phyloP scores from a whole-genome alignment of 805 yeast genomes.

The Candida gorgasii region DNA sequence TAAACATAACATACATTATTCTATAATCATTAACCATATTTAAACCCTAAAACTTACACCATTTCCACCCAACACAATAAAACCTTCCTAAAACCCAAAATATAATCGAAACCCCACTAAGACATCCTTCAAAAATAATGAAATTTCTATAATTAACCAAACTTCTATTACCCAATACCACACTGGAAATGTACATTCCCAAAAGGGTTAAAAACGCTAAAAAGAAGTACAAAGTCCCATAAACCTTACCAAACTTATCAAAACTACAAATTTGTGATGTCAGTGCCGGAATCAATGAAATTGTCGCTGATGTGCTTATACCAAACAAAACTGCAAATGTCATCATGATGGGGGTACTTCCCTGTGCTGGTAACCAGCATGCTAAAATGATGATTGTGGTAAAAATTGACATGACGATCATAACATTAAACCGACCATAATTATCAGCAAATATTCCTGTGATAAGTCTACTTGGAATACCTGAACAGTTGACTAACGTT shows the following conservation, averaged over 20 bases:
- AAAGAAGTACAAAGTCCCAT: slow-evolving; percentile 49
- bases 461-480: slow-evolving; percentile 28
- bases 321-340: slow-evolving; percentile 55
- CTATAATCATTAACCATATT: neutral
- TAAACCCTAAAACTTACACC: slow-evolving; percentile 26
- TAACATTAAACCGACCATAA: slow-evolving; percentile 28
- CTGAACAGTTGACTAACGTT: slow-evolving; percentile 28
- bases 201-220: slow-evolving; percentile 33
- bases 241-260: slow-evolving; percentile 55
- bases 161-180: slow-evolving; percentile 27
- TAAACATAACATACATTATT: too few relatives aligned
- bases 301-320: slow-evolving; percentile 54
- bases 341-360: slow-evolving; percentile 34
- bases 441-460: slow-evolving; percentile 29
- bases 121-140: slow-evolving; percentile 43
- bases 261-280: slow-evolving; percentile 59
- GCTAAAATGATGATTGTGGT: slow-evolving; percentile 24
- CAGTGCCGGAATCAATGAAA: slow-evolving; percentile 60
- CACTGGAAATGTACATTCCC: slow-evolving; percentile 29
- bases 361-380: slow-evolving; percentile 35
- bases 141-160: slow-evolving; percentile 40
- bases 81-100: slow-evolving; percentile 47
- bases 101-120: slow-evolving; percentile 38
- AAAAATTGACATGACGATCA: slow-evolving; percentile 23
- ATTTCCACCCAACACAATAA: slow-evolving; percentile 44